Percentiles rank a stretch among this genome's conserved stretches.
Evolutionary conservation across 257 asterid species (phyloP).

Genomic region (Linaria vulgaris): DNA sequence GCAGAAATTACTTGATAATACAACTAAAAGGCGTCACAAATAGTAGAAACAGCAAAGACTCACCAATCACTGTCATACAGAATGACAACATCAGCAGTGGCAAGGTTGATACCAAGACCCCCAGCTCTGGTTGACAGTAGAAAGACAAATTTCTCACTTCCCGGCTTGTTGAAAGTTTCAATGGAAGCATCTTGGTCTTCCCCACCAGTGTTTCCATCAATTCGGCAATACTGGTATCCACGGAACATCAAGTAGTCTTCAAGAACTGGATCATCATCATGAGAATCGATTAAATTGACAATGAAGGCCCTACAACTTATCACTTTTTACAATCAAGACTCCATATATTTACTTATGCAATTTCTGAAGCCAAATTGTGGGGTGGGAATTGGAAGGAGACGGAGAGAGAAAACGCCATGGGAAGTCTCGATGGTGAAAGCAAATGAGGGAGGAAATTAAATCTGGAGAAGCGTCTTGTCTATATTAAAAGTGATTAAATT

Average conservation of each 20-base stretch:
- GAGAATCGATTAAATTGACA: too few species aligned
- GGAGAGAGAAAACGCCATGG: constrained; percentile 47
- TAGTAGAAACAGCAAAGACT: constrained; percentile 29
- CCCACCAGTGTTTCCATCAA: constrained; percentile 99
- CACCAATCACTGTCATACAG: constrained; percentile 99
- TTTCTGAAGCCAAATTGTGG: constrained; percentile 94
- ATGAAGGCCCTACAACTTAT: too few species aligned
- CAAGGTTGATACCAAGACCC: constrained; percentile 99
- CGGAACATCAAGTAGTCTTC: constrained; percentile 94
- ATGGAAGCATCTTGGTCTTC: constrained; percentile 99
- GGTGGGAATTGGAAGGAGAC: constrained; percentile 84
- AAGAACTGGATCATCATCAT: too few species aligned
- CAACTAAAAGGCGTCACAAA: constrained; percentile 19
- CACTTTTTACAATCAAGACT: too few species aligned
- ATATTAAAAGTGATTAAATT: too few species aligned
- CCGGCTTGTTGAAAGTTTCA: constrained; percentile 87
- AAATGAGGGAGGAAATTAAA: constrained; percentile 30
- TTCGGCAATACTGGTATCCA: constrained; percentile 84
- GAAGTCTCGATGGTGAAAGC: constrained; percentile 61
- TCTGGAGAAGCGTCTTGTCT: too few species aligned
- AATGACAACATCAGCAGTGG: constrained; percentile 98
- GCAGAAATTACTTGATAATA: constrained; percentile 6
- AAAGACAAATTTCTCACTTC: constrained; percentile 91
- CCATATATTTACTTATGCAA: too few species aligned
- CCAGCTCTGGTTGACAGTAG: constrained; percentile 98